These are phyloP conservation scores for Linnemannia elongata DNA, from an alignment of 192 early-diverging fungal species.

Conservation along the genomic window DNA sequence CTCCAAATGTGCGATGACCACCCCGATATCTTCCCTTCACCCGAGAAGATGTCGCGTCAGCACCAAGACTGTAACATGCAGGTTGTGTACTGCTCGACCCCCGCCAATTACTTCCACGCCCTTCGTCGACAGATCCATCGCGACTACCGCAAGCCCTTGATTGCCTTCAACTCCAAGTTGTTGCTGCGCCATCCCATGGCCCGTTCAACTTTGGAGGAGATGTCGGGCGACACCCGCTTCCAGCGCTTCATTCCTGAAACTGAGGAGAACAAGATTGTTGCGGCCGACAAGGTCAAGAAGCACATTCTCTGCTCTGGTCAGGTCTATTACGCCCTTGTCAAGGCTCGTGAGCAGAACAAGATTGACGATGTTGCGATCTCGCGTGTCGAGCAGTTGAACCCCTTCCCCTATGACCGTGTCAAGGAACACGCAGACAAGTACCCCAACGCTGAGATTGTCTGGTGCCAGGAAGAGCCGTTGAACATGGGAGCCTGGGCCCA, in stretches of 20 bases:
- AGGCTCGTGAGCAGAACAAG: conserved; percentile 93
- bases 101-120: conserved; percentile 98
- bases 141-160: conserved; percentile 96
- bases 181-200: conserved; percentile 95
- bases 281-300: conserved; percentile 89
- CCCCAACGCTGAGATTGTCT: conserved; percentile 91
- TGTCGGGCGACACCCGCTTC: conserved; percentile 87
- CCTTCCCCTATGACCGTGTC: conserved; percentile 95
- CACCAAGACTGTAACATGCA: conserved; percentile 99
- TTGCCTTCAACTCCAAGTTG: conserved; percentile 86
- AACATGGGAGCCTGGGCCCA: conserved; percentile 95
- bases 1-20: conserved; percentile 97
- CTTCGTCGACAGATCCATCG: conserved; percentile 96
- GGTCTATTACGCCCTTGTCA: conserved; percentile 94
- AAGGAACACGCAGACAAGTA: conserved; percentile 91
- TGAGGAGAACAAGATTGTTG: conserved; percentile 82
- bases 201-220: conserved; percentile 85
- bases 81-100: conserved; percentile 96
- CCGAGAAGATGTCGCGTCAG: conserved; percentile 88
- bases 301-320: conserved; percentile 97
- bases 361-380: conserved; percentile 91
- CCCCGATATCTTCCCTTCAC: conserved; percentile 83
- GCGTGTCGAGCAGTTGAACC: conserved; percentile 93
- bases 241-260: conserved; percentile 93
- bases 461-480: conserved; percentile 96